A percentile compares a stretch with the other conserved stretches of the same genome.
Conservation (phyloP, 73 alveolate genomes). For the Paramecium primaurelia region DNA sequence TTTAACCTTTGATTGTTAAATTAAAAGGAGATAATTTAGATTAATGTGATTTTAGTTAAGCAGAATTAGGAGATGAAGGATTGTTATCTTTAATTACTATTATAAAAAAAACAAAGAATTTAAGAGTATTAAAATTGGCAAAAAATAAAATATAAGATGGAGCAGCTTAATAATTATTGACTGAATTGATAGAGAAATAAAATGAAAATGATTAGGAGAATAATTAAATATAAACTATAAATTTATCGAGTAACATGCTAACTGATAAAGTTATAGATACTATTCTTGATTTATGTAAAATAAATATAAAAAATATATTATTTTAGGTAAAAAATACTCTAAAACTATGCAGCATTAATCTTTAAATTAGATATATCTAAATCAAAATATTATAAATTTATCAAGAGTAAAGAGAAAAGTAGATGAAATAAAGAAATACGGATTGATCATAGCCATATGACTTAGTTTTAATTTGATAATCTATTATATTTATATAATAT, state of each 20-base stretch:
- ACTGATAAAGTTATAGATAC: not conserved
- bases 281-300: not conserved
- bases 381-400: not conserved
- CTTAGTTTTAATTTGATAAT: not conserved
- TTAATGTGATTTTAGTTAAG: not conserved
- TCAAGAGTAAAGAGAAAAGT: conserved; percentile 24
- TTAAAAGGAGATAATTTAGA: not conserved
- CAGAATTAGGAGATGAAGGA: conserved; percentile 42
- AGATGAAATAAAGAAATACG: not conserved
- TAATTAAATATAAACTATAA: not conserved
- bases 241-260: not conserved
- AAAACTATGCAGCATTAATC: not conserved
- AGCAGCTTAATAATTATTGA: not conserved
- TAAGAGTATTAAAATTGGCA: conserved; percentile 1
- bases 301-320: not conserved
- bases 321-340: not conserved
- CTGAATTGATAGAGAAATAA: not conserved
- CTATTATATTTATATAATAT: not conserved
- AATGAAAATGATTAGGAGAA: not conserved
- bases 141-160: conserved; percentile 7
- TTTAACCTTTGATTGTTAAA: not conserved
- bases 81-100: not conserved
- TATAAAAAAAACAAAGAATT: not conserved
- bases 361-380: not conserved
- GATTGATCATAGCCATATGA: not conserved